These are phyloP conservation scores for Lagerstroemia speciosa DNA, from an alignment of 345 rosid genomes.

Conservation along the genomic window DNA sequence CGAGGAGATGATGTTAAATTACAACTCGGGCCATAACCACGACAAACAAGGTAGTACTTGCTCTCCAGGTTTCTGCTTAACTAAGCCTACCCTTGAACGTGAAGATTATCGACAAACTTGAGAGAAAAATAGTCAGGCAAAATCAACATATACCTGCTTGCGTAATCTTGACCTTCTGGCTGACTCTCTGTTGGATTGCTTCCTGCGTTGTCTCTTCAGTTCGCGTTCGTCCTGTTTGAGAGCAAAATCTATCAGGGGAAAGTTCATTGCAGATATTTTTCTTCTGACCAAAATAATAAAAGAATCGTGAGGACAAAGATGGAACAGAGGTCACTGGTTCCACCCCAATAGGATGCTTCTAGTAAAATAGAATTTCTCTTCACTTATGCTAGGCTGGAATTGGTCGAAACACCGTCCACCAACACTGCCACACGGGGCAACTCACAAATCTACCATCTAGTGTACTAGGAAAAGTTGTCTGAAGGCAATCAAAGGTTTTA, in stretches of 20 bases:
- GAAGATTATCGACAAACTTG: background rate
- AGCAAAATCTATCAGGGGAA: conserved; percentile 2
- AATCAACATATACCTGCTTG: conserved; percentile 61
- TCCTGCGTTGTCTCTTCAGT: conserved; percentile 85
- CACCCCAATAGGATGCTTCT: background rate
- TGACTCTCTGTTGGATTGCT: conserved; percentile 96
- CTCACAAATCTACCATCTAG: background rate
- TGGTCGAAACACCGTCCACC: background rate
- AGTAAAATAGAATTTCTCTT: background rate
- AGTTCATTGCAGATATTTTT: background rate
- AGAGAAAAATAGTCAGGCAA: background rate
- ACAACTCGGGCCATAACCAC: background rate
- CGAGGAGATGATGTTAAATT: background rate
- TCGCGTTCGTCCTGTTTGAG: conserved; percentile 79
- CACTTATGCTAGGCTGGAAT: background rate
- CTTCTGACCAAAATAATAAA: background rate
- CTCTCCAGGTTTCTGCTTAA: background rate
- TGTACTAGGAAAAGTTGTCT: background rate
- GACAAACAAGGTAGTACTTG: background rate
- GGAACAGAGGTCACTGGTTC: background rate
- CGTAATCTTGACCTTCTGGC: conserved; percentile 96
- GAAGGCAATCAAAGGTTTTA: background rate
- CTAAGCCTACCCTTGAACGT: background rate
- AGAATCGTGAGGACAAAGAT: background rate
- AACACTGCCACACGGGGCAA: background rate